These are phyloP conservation scores for Coniella lustricola DNA, from an alignment of 2,329 filamentous ascomycete species.

Conservation along the genomic window DNA sequence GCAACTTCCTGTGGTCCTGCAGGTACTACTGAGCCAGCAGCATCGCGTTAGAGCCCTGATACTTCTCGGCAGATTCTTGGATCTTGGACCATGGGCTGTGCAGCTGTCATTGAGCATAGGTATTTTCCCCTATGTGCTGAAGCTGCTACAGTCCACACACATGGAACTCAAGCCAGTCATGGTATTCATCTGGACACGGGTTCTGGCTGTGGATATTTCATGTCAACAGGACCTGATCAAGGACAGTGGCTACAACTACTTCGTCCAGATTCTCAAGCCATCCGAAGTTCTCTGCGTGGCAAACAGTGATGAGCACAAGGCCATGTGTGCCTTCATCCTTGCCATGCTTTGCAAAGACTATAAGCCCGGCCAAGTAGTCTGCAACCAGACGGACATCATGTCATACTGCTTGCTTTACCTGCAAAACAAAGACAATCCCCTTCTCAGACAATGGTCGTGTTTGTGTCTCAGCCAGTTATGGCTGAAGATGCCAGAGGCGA, in stretches of 20 bases:
- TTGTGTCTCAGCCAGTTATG: conserved; percentile 93
- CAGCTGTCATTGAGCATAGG: conserved; percentile 95
- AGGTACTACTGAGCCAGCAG: conserved; percentile 92
- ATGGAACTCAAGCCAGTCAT: conserved; percentile 94
- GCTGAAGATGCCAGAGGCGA: conserved; percentile 84
- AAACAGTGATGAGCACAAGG: conserved; percentile 89
- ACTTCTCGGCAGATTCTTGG: conserved; percentile 84
- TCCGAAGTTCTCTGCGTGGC: conserved; percentile 75
- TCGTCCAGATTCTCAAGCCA: conserved; percentile 85
- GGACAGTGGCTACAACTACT: conserved; percentile 96
- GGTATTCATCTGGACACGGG: conserved; percentile 98
- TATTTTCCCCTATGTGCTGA: conserved; percentile 98
- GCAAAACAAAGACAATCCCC: conserved; percentile 75
- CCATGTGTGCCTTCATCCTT: conserved; percentile 95
- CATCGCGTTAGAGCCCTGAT: conserved; percentile 88
- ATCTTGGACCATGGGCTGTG: conserved; percentile 97
- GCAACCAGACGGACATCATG: conserved; percentile 85
- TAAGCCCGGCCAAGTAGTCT: conserved; percentile 84
- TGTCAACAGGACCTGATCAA: conserved; percentile 93
- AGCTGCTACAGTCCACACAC: conserved; percentile 89
- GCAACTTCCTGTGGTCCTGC: conserved; percentile 90
- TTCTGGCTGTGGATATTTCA: conserved; percentile 88
- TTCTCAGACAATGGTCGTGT: conserved; percentile 92
- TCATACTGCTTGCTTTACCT: conserved; percentile 79
- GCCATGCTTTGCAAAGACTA: conserved; percentile 96